Base-by-base conservation (phyloP, 2,329 filamentous ascomycete genomes). In the Alternaria ventricosa region DNA sequence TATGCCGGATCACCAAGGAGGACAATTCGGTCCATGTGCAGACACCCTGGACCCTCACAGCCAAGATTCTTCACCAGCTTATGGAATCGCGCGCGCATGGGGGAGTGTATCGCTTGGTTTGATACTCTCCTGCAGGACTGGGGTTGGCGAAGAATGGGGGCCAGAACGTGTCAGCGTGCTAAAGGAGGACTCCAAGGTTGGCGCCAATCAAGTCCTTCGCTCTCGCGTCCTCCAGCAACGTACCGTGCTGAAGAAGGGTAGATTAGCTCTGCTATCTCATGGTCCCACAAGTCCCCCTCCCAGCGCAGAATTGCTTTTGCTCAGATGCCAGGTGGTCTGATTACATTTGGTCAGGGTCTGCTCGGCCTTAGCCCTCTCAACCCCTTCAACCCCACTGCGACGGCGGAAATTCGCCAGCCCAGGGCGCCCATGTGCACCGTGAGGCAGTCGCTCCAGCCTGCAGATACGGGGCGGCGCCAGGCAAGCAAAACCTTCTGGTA, bases 101-200 rank as follows among this genome's bases (percentile, higher is more conserved):
- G 36, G 41, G 44, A 54, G 33, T 45, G 36, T 47, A 45, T 55
- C 53, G 33, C 51, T 50, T 49, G 23, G 46, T 49, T 54, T 41
- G 44, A 49, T 50, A 44, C 33, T 50, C 50, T 60, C 56, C 49
- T 53, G 57, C 56, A 54, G 47, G 64, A 70, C 71, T 60, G 51
- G 71, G 69, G 66, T 72, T 70, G 65, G 69, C 69, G 71, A 72
- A 30, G 28, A 28, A 57, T 62, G 57, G 58, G 65, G 66, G 63
- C 69, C 67, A 68, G 69, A 71, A 60, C 58, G 55, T 22, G 57
- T 23, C 46, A 11, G 46, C 27, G 43, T 23, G n/a, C 44, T 22
- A 45, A 53, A 28, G 43, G 55, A 57, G 23, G 27, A 23, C 20
- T 20, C 22, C 51, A 27, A 41, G 45, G 33, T 43, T 56, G 46